Evolutionary conservation across 306 rosid species (phyloP).

Genomic region (Cicer pinnatifidum): DNA sequence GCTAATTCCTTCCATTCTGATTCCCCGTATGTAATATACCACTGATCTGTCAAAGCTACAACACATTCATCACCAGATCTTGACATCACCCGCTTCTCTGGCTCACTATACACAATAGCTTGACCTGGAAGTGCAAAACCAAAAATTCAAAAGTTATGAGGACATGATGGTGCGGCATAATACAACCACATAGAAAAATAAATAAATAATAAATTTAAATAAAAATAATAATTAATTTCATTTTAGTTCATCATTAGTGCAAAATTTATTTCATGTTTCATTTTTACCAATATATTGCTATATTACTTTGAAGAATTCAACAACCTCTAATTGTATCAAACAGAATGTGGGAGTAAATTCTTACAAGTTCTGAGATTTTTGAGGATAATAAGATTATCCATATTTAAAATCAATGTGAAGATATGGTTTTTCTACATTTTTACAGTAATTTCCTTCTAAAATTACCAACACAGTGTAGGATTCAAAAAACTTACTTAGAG

Average conservation of each 20-base stretch:
- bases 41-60: conserved; percentile 96
- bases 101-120: conserved; percentile 84
- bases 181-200: neutral
- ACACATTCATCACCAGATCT: conserved; percentile 94
- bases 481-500: neutral
- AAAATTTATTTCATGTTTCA: neutral
- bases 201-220: neutral
- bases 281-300: neutral
- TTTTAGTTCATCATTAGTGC: neutral
- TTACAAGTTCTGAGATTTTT: neutral
- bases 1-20: conserved; percentile 78
- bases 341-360: neutral
- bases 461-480: neutral
- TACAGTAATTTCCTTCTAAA: neutral
- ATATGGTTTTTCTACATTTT: neutral
- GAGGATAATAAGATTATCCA: conserved; percentile 5
- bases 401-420: neutral
- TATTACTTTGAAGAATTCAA: neutral
- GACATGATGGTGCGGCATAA: neutral
- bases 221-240: neutral
- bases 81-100: conserved; percentile 83
- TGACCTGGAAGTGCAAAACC: conserved; percentile 48
- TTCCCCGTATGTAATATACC: conserved; percentile 92
- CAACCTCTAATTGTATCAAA: neutral
- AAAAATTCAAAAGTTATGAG: neutral